A percentile compares a stretch with the other conserved stretches of the same genome.
Conservation (phyloP, 2,329 filamentous ascomycete species). For the Aspergillus tanneri region DNA sequence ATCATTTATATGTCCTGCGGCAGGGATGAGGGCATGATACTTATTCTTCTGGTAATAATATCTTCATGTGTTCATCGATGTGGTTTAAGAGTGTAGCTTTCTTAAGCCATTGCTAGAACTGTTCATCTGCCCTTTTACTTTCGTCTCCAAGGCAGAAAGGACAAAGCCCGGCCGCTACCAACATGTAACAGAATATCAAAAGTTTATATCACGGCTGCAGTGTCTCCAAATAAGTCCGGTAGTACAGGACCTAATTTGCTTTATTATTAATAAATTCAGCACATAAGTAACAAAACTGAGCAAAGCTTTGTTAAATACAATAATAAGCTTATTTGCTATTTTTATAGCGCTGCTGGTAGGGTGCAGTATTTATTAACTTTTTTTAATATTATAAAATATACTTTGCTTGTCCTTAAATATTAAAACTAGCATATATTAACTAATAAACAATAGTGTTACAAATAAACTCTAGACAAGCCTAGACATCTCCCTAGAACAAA, state of each 20-base stretch:
- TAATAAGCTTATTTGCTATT: conserved; percentile 10
- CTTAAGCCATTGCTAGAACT: conserved; percentile 12
- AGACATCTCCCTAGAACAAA: conserved; percentile 2
- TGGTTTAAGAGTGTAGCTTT: conserved; percentile 14
- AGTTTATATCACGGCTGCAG: conserved; percentile 10
- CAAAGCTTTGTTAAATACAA: not conserved
- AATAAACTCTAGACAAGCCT: conserved; percentile 1
- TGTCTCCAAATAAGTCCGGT: not conserved
- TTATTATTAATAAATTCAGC: conserved; percentile 2
- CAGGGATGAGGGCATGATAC: conserved; percentile 8
- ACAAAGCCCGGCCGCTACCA: conserved; percentile 10
- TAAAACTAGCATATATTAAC: too few species aligned
- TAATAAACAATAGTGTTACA: too few species aligned
- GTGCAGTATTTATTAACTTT: conserved; percentile 8
- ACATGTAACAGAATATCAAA: conserved; percentile 12
- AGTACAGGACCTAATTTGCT: conserved; percentile 6
- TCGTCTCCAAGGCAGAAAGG: conserved; percentile 14
- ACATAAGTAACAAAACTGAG: conserved; percentile 15
- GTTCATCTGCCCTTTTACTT: not conserved
- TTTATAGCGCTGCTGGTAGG: conserved; percentile 11
- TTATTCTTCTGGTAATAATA: not conserved
- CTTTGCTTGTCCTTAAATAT: too few species aligned
- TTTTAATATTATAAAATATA: not conserved
- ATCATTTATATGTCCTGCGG: too few species aligned
- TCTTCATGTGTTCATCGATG: conserved; percentile 8